A percentile compares a stretch with the other conserved stretches of the same genome.
Conservation (phyloP, 129 eudicot species). For the Flaveria ramosissima region DNA sequence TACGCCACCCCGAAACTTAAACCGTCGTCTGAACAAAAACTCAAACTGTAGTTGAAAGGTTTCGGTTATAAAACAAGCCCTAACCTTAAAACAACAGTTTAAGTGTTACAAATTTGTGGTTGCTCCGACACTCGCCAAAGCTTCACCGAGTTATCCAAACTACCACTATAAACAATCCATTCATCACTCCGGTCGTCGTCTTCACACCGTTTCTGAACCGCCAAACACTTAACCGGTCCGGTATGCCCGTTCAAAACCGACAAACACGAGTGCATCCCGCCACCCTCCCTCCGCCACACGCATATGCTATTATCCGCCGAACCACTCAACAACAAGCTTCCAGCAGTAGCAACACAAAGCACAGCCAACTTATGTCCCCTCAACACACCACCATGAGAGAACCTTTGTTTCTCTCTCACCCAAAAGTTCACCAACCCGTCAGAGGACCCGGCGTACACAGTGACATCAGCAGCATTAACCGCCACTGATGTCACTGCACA, state of each 20-base stretch:
- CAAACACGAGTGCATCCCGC: slow-evolving; percentile 43
- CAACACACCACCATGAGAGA: slow-evolving; percentile 53
- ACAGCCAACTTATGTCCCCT: slow-evolving; percentile 65
- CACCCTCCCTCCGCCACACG: slow-evolving; percentile 59
- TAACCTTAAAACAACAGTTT: no score
- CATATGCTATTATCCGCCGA: slow-evolving; percentile 62
- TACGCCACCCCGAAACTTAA: no score
- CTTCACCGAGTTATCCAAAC: no score
- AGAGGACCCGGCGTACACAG: slow-evolving; percentile 39
- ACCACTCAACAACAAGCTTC: slow-evolving; percentile 56
- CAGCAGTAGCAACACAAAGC: slow-evolving; percentile 52
- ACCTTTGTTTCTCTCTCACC: slow-evolving; percentile 41
- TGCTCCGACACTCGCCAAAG: no score
- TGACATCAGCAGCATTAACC: no score
- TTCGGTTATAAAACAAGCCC: no score
- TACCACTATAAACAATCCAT: no score
- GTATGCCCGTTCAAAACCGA: slow-evolving; percentile 50
- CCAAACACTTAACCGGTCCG: slow-evolving; percentile 39
- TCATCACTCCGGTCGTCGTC: no score
- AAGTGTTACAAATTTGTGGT: no score
- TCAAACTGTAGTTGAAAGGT: no score
- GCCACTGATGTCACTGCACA: neutral
- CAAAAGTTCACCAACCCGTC: slow-evolving; percentile 64
- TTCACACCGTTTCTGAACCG: no score
- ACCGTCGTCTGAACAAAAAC: no score